These are phyloP conservation scores for Pseudocercospora fuligena DNA, from an alignment of 2,329 filamentous ascomycete species.

Conservation along the genomic window DNA sequence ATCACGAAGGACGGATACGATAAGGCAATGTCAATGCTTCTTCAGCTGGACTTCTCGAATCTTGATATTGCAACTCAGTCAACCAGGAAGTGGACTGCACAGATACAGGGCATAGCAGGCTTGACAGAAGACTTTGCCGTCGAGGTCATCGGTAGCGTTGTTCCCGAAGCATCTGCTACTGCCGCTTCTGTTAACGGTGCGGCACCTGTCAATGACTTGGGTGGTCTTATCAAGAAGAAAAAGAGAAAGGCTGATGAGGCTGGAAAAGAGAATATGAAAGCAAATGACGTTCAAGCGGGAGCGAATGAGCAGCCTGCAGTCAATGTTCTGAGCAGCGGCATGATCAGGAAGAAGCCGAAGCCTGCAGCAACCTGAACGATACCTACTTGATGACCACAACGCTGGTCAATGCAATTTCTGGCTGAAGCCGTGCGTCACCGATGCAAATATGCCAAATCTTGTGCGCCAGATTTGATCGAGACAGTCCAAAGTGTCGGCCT, in stretches of 20 bases:
- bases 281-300: neutral
- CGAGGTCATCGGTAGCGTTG: constrained; percentile 28
- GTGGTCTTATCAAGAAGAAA: constrained; percentile 51
- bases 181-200: constrained; percentile 11
- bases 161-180: constrained; percentile 8
- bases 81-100: constrained; percentile 71
- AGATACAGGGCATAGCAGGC: constrained; percentile 54
- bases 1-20: constrained; percentile 47
- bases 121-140: constrained; percentile 30
- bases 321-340: constrained; percentile 57
- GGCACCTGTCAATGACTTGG: constrained; percentile 37
- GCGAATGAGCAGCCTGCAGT: constrained; percentile 33
- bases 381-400: neutral
- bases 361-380: neutral
- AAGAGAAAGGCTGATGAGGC: constrained; percentile 51
- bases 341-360: constrained; percentile 65
- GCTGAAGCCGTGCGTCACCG: neutral
- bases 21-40: constrained; percentile 61
- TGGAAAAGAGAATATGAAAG: constrained; percentile 2
- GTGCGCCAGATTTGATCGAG: neutral
- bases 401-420: neutral
- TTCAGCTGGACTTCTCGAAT: constrained; percentile 75
- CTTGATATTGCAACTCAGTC: constrained; percentile 66
- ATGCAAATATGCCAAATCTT: neutral
- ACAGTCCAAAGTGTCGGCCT: neutral